Evolutionary conservation across 148 eudicot species (phyloP).

Genomic region (Camellia sinensis): DNA sequence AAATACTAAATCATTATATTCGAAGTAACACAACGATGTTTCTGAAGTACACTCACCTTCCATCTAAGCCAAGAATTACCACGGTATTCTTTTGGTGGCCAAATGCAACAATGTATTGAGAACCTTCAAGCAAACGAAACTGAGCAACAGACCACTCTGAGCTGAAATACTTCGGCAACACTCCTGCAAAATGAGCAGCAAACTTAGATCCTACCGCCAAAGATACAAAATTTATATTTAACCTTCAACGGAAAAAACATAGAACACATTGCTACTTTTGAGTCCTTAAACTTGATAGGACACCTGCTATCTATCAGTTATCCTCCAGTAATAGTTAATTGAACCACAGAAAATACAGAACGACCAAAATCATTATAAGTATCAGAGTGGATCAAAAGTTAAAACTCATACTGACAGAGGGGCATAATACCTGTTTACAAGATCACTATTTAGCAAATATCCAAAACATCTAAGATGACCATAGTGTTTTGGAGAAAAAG

Average conservation of each 20-base stretch:
- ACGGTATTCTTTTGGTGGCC: constrained; percentile 88
- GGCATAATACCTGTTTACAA: neutral
- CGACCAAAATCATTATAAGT: neutral
- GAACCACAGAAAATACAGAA: neutral
- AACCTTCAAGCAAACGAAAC: constrained; percentile 73
- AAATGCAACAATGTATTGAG: constrained; percentile 76
- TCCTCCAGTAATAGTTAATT: neutral
- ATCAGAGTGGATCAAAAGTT: neutral
- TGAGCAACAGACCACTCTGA: constrained; percentile 95
- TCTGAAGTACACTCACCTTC: constrained; percentile 50
- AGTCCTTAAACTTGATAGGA: neutral
- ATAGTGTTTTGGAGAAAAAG: neutral
- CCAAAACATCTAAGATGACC: neutral
- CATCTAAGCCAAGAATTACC: constrained; percentile 77
- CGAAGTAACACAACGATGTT: neutral
- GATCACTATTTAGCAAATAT: neutral
- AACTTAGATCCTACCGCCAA: neutral
- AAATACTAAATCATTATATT: constrained; percentile 1
- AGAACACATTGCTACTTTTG: neutral
- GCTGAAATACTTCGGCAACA: constrained; percentile 79
- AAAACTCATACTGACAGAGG: neutral
- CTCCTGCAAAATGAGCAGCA: constrained; percentile 49
- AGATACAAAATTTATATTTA: neutral
- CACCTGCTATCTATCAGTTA: neutral
- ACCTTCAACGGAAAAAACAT: neutral